Evolutionary conservation across 495 filamentous ascomycete species (phyloP), one percentile per base, ranked within the genome.

Genomic region (Neurospora sp.): DNA sequence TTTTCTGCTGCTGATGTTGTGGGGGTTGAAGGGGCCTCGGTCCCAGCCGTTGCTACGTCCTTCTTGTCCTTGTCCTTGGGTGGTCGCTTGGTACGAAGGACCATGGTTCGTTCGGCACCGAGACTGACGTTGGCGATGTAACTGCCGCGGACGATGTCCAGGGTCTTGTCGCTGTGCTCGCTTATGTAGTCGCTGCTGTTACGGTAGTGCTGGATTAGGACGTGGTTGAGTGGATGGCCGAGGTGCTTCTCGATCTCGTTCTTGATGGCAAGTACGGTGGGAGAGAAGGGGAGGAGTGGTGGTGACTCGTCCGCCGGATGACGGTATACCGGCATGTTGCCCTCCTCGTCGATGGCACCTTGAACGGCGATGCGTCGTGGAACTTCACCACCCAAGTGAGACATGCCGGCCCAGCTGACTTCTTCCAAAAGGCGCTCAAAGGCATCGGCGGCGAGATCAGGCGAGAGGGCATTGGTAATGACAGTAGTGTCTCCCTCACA

Each of bases 111-210:
- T 82, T 96, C 91, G 2, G 95, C 96, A 6, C 96, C 96, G 23
- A 99, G 85, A 73, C 93, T 97, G 69, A 98, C 90, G 78, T 98
- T 98, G 71, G 93, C 94, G 74, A 99, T 97, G 72, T 83, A 92
- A 14, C 90, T 94, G 14, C 88, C 90, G 54, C 87, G 89, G 41
- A 88, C 90, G 71, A 99, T 96, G 76, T 99, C 96, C 7, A 99
- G 82, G 0, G 95, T 97, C 83, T 99, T 99, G 78, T 99, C 96
- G 39, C 92, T 94, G 79, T 99, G 96, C 78, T 99, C 96, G 10
- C 94, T 97, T 74, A 99, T 99, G 76, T 92, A 92, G 80, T 99
- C 96, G n/a, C 90, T 87, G 23, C 96, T 94, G 76, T 88, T 86
- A 11, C 96, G 94, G 78, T 99, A 99, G 54, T 94, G 88, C 79